phyloP scores from a whole-genome alignment of 495 filamentous ascomycete genomes.

The Parathielavia appendiculata region DNA sequence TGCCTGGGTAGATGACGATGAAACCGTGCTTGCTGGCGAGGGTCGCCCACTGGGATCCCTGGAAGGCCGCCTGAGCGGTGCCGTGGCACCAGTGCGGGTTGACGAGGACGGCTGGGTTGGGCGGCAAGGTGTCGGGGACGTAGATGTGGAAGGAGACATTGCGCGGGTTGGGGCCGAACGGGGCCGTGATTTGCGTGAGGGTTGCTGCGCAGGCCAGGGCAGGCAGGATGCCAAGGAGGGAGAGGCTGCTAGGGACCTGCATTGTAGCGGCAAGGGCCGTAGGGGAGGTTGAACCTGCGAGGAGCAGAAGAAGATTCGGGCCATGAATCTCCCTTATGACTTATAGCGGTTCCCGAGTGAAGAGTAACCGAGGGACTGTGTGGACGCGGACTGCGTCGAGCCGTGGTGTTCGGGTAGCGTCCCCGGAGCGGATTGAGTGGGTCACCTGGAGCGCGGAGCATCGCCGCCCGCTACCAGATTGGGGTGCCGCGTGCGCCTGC shows the following conservation, averaged over 20 bases:
- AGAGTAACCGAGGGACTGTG: too few species aligned
- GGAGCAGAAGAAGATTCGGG: neutral
- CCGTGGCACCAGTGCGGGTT: conserved; percentile 52
- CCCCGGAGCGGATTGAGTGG: neutral
- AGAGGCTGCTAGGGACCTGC: neutral
- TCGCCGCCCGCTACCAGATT: neutral
- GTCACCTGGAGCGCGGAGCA: neutral
- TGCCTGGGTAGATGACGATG: conserved; percentile 53
- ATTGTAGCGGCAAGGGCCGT: neutral
- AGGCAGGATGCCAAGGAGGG: conserved; percentile 5
- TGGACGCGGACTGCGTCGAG: neutral
- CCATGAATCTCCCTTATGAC: too few species aligned
- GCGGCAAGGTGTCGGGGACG: conserved; percentile 47
- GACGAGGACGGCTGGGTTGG: conserved; percentile 51
- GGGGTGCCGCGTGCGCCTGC: neutral
- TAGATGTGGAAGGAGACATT: conserved; percentile 53
- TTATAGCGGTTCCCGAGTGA: too few species aligned
- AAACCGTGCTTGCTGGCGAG: conserved; percentile 47
- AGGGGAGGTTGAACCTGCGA: neutral
- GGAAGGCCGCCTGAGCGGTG: conserved; percentile 28
- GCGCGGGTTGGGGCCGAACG: conserved; percentile 47
- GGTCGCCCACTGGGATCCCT: conserved; percentile 37
- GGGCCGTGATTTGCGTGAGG: conserved; percentile 34
- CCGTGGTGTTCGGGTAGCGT: neutral
- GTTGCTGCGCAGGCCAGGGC: conserved; percentile 18